Base-by-base conservation (phyloP, 306 rosid genomes). In the Cicer pinnatifidum region DNA sequence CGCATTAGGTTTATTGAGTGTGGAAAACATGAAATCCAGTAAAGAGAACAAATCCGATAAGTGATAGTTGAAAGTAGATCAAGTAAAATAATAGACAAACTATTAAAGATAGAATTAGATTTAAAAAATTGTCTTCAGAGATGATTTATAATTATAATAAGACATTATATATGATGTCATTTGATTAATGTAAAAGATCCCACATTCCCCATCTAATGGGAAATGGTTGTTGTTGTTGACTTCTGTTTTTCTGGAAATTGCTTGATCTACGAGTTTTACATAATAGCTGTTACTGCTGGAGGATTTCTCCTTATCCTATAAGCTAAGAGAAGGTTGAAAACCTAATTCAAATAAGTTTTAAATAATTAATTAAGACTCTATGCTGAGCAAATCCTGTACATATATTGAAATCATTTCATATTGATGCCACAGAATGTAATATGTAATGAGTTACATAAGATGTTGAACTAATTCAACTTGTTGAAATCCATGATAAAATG, bases 131-230 rank as follows among this genome's bases (percentile, higher is more conserved):
- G 60, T 54, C 7, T 54, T 8, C 17, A 20, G 28, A 19, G 61
- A 54, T 54, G 33, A 19, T 5, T 38, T 62, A 13, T 62, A 46
- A 62, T 38, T 62, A 13, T 62, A 46, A 62, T 62, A 38, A 45
- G 67, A 3, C 47, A 61, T 61, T n/a, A 61, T 54, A 51, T 15
- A 19, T 54, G 35, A 54, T 54, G 37, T 9, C 60, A 54, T 54
- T 17, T 19, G 33, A 54, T 20, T 54, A 54, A 28, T 28, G 35
- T 28, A 28, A 28, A 28, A 28, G 35, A 3, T 28, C 35, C 35
- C 35, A 28, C 35, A 28, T 28, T 28, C 5, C 35, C 35, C 35
- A 28, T 5, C 35, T 28, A 28, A 28, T 28, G 35, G 35, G 35
- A 28, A 28, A 28, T 28, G 35, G 5, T 28, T 28, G 35, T 28